Evolutionary conservation across 176 grass and related monocot species (phyloP).

Genomic region (Themeda triandra): DNA sequence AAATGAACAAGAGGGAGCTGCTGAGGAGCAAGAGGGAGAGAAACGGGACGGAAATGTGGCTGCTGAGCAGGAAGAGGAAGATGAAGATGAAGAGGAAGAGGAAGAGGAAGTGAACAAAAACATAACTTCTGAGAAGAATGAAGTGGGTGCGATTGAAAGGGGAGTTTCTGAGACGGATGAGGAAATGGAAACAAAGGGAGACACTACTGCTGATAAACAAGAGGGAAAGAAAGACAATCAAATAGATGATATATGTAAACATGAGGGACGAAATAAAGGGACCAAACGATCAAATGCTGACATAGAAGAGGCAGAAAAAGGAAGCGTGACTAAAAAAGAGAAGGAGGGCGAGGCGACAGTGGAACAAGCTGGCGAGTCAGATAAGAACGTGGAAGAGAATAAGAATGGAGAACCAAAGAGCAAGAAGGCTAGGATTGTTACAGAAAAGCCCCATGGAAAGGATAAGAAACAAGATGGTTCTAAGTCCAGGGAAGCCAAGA

Average conservation of each 20-base stretch:
- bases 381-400: slow-evolving; percentile 37
- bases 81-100: not conserved
- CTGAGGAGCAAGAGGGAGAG: slow-evolving; percentile 20
- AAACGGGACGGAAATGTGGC: not conserved
- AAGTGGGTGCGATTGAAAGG: not conserved
- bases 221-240: not conserved
- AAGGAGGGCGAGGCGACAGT: slow-evolving; percentile 13
- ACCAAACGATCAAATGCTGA: not conserved
- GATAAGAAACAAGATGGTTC: slow-evolving; percentile 31
- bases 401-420: slow-evolving; percentile 50
- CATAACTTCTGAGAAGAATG: not conserved
- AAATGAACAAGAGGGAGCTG: not conserved
- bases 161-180: slow-evolving; percentile 8
- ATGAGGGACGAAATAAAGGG: not conserved
- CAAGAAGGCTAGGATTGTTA: slow-evolving; percentile 46
- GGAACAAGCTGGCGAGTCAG: slow-evolving; percentile 17
- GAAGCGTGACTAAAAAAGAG: not conserved
- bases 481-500: slow-evolving; percentile 47
- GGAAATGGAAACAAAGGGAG: slow-evolving; percentile 7
- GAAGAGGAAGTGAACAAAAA: not conserved
- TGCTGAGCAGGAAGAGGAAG: not conserved
- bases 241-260: not conserved
- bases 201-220: slow-evolving; percentile 7
- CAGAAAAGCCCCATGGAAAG: slow-evolving; percentile 35
- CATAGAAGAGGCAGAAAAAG: not conserved